Evolutionary conservation across 345 rosid species (phyloP), one percentile per base, ranked within the genome.

Genomic region (Gossypium herbaceum): DNA sequence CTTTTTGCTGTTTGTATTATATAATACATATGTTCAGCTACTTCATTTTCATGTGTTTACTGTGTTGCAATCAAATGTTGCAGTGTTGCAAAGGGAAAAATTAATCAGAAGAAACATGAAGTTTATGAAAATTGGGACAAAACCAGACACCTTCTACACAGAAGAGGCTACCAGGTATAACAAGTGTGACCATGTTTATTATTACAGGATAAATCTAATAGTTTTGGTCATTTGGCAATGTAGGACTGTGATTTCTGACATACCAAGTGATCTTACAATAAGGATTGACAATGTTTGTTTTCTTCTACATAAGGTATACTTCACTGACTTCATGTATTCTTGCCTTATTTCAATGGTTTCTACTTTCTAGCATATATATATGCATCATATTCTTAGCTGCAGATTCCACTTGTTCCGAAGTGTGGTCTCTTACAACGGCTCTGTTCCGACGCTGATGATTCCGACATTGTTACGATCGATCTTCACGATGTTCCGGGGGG

Each of bases 401-500:
- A 96, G 99, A 85, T 88, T 77, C 84, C 77, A 27, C 92, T 96
- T 84, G 77, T 96, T 78, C 92, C 98, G 10, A 96, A 88, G 79
- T 90, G 99, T 56, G 97, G 98, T 75, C 92, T 90, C 59, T 66
- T 96, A 73, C 89, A 84, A 79, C 82, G 88, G 59, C 89, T 88
- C 52, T 89, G 91, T 81, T 20, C 82, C 2, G 89, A 83, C 50
- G 74, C 56, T 55, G 86, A 84, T 47, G 91, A 86, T 64, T 82
- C 86, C 7, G 84, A 81, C 51, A 72, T 65, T 70, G 82, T 81
- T 48, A 84, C 94, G 4, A 71, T 92, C 72, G 97, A 93, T 57
- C 92, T 96, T 73, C 87, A 87, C 65, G 98, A 93, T 41, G 88
- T 92, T 79, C 99, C 99, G 0, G 99, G 99, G 66, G 98, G 98